Base-by-base conservation (phyloP, 1,284 basidiomycete genomes). In the Vanrija sp. region DNA sequence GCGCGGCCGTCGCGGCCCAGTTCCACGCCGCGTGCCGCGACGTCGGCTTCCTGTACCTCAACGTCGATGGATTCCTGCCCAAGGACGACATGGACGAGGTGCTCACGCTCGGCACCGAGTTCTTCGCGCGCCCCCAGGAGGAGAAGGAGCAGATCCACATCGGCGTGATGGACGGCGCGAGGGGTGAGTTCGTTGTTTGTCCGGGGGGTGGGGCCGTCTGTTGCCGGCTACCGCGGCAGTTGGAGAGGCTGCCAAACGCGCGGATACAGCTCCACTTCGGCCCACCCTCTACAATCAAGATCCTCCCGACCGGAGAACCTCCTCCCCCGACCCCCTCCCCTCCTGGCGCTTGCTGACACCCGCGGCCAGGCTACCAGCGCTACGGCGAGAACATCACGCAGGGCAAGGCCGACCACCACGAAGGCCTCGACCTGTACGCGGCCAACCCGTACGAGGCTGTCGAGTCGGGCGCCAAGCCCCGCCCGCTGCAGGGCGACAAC, bases 31-130 rank as follows among this genome's bases (percentile, higher is more conserved):
- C 88, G 14, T 91, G 88, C 66, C 66, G 85, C 18, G 78, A 87
- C 53, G 88, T 84, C 53, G 90, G 89, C 0, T 93, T 93, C 79
- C 90, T 93, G 76, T 94, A 93, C 70, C 78, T 93, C 46, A 81
- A 87, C 53, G 79, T 90, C 41, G 81, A 82, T 9, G 73, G 79
- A 2, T 86, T 80, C 61, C 72, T 84, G 18, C 76, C 83, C 38
- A 72, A 74, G 0, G 66, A 75, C 0, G 85, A 89, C 62, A 80
- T 85, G n/a, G 81, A 84, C 37, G 82, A 86, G 57, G 79, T 90
- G 6, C 73, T 82, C 0, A 69, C 75, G 7, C 78, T 89, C 2
- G 88, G 83, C 3, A 79, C 81, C 19, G 75, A 82, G 56, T 94
- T 93, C 78, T 92, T 93, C 63, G 62, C 71, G 9, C 72, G 85